phyloP scores from a whole-genome alignment of 78 protist genomes.

The Monosiga brevicollis region DNA sequence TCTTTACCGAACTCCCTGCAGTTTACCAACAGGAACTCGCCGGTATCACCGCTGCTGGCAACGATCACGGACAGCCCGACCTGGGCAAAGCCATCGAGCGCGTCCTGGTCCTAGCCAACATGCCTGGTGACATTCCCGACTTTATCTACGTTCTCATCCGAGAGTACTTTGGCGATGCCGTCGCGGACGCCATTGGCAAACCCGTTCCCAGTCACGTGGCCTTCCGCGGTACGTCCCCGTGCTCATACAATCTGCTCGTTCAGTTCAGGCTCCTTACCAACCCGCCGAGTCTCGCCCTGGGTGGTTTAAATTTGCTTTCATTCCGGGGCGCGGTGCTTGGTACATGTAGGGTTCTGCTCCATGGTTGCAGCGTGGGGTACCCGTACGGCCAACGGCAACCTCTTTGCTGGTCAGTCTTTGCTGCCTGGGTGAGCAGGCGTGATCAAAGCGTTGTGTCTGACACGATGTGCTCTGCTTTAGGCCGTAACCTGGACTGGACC shows the following conservation, averaged over 20 bases:
- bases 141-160: neutral
- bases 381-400: slow-evolving; percentile 26
- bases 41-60: no score
- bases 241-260: neutral
- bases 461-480: no score
- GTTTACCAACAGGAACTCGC: no score
- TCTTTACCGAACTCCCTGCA: no score
- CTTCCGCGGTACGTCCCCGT: neutral
- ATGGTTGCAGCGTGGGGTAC: slow-evolving; percentile 42
- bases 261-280: neutral
- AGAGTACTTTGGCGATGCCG: neutral
- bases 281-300: neutral
- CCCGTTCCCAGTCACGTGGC: neutral
- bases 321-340: neutral
- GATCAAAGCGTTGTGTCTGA: no score
- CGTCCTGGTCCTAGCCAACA: neutral
- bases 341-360: slow-evolving; percentile 17
- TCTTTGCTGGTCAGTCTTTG: no score
- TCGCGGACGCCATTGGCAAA: neutral
- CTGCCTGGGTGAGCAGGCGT: no score
- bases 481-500: slow-evolving; percentile 56
- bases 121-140: neutral
- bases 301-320: neutral
- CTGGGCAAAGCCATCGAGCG: neutral
- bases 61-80: neutral